phyloP scores from a whole-genome alignment of 257 asterid genomes.

The Leonotis leonurus region DNA sequence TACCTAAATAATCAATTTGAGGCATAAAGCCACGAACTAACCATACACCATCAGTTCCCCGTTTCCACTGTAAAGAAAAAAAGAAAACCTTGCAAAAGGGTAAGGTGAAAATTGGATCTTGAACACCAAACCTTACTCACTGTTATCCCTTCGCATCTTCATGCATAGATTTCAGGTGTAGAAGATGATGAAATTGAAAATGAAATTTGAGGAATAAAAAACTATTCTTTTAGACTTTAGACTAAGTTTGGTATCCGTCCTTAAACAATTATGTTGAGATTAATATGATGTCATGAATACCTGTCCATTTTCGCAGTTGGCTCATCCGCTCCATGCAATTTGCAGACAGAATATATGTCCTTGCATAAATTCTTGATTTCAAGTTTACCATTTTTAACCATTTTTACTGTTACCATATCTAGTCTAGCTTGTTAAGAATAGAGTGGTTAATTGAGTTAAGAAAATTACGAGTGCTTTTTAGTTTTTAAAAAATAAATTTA shows the following conservation, averaged over 20 bases:
- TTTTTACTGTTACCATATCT: no score
- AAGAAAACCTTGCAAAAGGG: background rate
- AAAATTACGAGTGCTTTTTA: no score
- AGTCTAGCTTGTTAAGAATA: no score
- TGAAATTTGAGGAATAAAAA: constrained; percentile 16
- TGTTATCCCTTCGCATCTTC: background rate
- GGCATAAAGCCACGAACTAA: constrained; percentile 14
- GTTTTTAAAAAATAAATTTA: no score
- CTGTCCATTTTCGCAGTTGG: background rate
- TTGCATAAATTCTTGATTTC: constrained; percentile 3
- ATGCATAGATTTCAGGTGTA: constrained; percentile 4
- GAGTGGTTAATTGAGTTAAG: no score
- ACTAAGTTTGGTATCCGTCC: no score
- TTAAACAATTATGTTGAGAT: no score
- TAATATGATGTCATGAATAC: no score
- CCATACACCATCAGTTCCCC: constrained; percentile 15
- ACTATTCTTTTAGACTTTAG: background rate
- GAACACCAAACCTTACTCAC: background rate
- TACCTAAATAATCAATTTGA: background rate
- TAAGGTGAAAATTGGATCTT: background rate
- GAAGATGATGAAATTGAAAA: background rate
- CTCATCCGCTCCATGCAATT: background rate
- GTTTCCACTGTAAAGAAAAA: background rate
- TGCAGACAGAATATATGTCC: constrained; percentile 16
- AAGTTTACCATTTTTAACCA: no score